phyloP scores from a whole-genome alignment of 1,284 basidiomycete species.

The Stygiomarasmius scandens region DNA sequence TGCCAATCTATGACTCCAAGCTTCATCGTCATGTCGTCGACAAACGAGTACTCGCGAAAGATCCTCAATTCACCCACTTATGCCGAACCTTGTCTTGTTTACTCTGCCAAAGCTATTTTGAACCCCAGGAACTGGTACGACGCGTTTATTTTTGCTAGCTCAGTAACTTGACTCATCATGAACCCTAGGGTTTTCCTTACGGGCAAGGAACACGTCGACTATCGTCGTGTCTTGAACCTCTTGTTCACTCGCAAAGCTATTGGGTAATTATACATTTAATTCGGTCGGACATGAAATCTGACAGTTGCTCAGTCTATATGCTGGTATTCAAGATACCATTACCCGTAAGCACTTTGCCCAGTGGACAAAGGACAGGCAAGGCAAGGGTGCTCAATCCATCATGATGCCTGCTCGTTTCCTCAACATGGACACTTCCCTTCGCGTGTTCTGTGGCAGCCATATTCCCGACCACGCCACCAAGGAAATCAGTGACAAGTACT shows the following conservation, averaged over 20 bases:
- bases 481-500: conserved; percentile 93
- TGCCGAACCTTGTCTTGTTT: conserved; percentile 92
- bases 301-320: conserved; percentile 69
- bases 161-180: conserved; percentile 8
- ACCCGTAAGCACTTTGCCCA: conserved; percentile 75
- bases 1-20: conserved; percentile 42
- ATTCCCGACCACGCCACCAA: conserved; percentile 78
- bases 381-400: conserved; percentile 63
- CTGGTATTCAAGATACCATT: conserved; percentile 85
- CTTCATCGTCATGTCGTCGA: conserved; percentile 96
- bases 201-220: conserved; percentile 93
- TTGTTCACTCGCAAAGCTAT: conserved; percentile 96
- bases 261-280: conserved; percentile 51
- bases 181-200: conserved; percentile 88
- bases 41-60: conserved; percentile 89
- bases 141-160: not conserved
- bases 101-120: conserved; percentile 90
- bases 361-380: conserved; percentile 64
- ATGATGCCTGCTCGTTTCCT: conserved; percentile 92
- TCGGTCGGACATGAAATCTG: conserved; percentile 10
- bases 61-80: conserved; percentile 90
- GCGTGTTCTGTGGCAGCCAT: conserved; percentile 93
- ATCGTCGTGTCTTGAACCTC: conserved; percentile 88
- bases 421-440: conserved; percentile 97
- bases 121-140: conserved; percentile 88